Base-by-base conservation (phyloP, 2,329 filamentous ascomycete species). In the Curvularia spicifera region DNA sequence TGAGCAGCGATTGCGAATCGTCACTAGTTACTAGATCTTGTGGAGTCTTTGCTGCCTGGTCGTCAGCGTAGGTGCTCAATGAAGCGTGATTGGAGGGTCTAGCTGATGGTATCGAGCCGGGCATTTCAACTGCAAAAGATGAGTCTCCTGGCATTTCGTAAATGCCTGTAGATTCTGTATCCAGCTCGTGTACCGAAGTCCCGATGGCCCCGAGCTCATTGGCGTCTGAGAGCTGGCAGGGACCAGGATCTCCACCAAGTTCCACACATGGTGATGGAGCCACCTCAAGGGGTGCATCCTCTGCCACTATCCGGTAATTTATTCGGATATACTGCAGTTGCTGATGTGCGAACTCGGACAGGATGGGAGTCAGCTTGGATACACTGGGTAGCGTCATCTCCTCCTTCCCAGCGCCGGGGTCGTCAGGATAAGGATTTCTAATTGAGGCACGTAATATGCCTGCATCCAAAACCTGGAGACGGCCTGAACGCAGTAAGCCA, bases 391-490 rank as follows among this genome's bases (percentile, higher is more conserved):
- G 58, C 18, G 51, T 63, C 29, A 76, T 63, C 35, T 70, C 69
- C 3, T 69, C 58, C 13, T 55, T 28, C 12, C 59, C 58, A 35
- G 35, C 20, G 24, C 42, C 39, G 15, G 28, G 35, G 12, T 48
- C 33, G 12, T 24, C 20, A 37, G 37, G 42, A 13, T 45, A 58
- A 26, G 57, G 60, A 15, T 50, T 66, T 35, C 45, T 53, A 12
- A 67, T 37, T 4, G 64, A 52, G 13, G 62, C 62, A 51, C 64
- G 78, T 22, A 85, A 75, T 2, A 78, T 81, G 0, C 85, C 85
- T 31, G 79, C 78, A 71, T 88, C 85, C 2, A 88, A 75, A 2
- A 84, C 82, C 63, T 85, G 80, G 8, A 88, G 73, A 31, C 81
- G 77, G 51, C 75, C 77, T 7, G 84, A 84, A 48, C 80, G 74